Conservation (phyloP, 2,329 filamentous ascomycete genomes). For the Epichloe hybrida region DNA sequence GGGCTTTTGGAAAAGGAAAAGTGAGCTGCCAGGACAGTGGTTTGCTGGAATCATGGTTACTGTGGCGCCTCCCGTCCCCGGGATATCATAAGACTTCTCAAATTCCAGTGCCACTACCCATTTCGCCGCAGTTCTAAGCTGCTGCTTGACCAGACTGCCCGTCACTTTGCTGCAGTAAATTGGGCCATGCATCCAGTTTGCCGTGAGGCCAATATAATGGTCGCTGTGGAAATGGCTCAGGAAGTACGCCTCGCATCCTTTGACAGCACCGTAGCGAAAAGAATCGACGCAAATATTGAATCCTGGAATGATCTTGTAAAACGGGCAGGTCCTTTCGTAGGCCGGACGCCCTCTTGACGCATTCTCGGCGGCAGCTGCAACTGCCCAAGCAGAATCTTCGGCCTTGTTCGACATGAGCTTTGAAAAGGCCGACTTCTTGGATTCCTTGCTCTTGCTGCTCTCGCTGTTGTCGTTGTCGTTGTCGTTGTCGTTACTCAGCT, state of each 20-base stretch:
- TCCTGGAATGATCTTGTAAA: slow-evolving; percentile 95
- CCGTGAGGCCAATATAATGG: slow-evolving; percentile 84
- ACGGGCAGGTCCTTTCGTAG: slow-evolving; percentile 83
- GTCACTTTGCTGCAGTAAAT: slow-evolving; percentile 96
- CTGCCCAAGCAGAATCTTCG: slow-evolving; percentile 81
- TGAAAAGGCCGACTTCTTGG: slow-evolving; percentile 61
- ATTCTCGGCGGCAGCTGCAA: slow-evolving; percentile 66
- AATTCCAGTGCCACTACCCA: slow-evolving; percentile 81
- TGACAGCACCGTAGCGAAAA: slow-evolving; percentile 85
- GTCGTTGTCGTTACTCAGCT: slow-evolving; percentile 21
- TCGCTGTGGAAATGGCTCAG: slow-evolving; percentile 97
- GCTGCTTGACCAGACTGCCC: slow-evolving; percentile 73
- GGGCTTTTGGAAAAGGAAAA: slow-evolving; percentile 82
- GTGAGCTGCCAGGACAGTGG: slow-evolving; percentile 86
- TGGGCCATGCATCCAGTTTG: slow-evolving; percentile 80
- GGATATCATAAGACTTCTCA: slow-evolving; percentile 65
- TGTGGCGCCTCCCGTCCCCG: slow-evolving; percentile 57
- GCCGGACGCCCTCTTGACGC: slow-evolving; percentile 72
- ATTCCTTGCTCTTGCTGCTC: slow-evolving; percentile 14
- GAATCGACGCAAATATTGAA: slow-evolving; percentile 91
- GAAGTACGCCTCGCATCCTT: slow-evolving; percentile 89
- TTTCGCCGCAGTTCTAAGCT: slow-evolving; percentile 72
- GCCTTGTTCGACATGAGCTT: slow-evolving; percentile 87
- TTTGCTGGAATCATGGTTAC: slow-evolving; percentile 96
- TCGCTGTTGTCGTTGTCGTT: slow-evolving; percentile 18